phyloP scores from a whole-genome alignment of 176 grass and related monocot species.

The Tuctoria greenei region DNA sequence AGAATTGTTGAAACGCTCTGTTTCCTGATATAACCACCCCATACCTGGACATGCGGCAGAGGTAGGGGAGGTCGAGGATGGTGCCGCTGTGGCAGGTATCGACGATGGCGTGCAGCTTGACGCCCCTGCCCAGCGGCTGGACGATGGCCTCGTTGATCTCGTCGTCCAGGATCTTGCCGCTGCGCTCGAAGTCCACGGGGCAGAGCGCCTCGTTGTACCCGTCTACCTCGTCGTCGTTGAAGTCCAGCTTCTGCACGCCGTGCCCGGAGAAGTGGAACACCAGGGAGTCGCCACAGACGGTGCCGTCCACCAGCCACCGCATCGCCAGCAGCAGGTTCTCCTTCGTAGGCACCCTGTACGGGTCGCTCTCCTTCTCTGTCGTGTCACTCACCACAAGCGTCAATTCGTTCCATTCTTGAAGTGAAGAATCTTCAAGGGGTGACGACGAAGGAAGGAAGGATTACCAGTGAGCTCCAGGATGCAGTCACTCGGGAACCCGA shows the following conservation, averaged over 20 bases:
- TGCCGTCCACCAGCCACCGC: constrained; percentile 67
- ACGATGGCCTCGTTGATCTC: constrained; percentile 62
- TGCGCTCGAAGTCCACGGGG: constrained; percentile 66
- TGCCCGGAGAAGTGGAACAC: constrained; percentile 94
- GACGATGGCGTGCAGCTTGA: constrained; percentile 84
- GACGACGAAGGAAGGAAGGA: not conserved
- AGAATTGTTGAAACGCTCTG: not conserved
- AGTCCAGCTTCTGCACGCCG: constrained; percentile 83
- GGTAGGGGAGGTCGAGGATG: constrained; percentile 77
- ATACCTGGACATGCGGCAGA: constrained; percentile 73
- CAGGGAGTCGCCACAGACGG: constrained; percentile 57
- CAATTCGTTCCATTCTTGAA: not conserved
- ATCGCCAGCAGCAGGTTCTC: constrained; percentile 64
- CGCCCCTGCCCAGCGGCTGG: constrained; percentile 52
- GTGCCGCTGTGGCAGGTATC: constrained; percentile 95
- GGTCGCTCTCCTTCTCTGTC: constrained; percentile 35
- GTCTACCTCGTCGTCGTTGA: constrained; percentile 62
- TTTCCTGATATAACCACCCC: not conserved
- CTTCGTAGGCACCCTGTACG: constrained; percentile 45
- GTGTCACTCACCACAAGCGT: too few relatives aligned
- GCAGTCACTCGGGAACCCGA: constrained; percentile 58
- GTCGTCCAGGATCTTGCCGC: constrained; percentile 61
- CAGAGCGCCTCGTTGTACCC: constrained; percentile 88
- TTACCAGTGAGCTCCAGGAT: constrained; percentile 70
- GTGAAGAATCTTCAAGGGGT: constrained; percentile 31